Base-by-base conservation (phyloP, 352 stramenopile genomes). In the Blastocystis sp. region DNA sequence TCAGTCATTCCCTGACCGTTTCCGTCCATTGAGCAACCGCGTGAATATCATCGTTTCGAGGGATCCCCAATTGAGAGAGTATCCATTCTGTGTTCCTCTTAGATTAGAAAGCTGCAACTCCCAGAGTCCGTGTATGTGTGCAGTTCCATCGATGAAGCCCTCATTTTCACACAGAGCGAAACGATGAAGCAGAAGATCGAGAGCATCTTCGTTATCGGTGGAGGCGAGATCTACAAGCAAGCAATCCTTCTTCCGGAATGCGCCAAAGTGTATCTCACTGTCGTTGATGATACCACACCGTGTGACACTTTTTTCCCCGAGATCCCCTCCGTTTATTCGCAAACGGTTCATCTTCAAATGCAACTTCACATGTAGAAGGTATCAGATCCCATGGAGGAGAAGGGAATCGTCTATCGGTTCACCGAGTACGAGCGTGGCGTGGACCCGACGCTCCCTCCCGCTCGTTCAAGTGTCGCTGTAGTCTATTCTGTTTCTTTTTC, bases 201-300 rank as follows among this genome's bases (percentile, higher is more conserved):
- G 65, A 89, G 94, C 81, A 91, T 98, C 16, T 98, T 98, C 88
- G 91, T 98, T 75, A 99, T 99, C 87, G 96, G 96, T 54, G 96
- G 96, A 56, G 90, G 90, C 9, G 88, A 92, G 29, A 90, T 99
- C 40, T 99, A 99, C 89, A 88, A 92, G 38, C 90, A 97, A 87
- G 94, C 94, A 27, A 89, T 99, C 16, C 49, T 87, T 18, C 90
- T 93, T 65, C 88, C 91, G 16, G 89, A 90, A 21, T 96, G 96
- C 77, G 89, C 90, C 18, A 90, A 90, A 1, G 91, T 98, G 24
- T 89, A 97, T 71, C 89, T 97, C 36, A 98, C 95, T 8, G 87
- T 90, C 53, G 92, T 98, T 6, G 91, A 95, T 54, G 92, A 91
- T 6, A 53, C 89, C 8, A 90, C 90, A 84, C 91, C 96, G 54